Evolutionary conservation across 2,329 filamentous ascomycete species (phyloP).

Genomic region (Samsoniella hepiali): DNA sequence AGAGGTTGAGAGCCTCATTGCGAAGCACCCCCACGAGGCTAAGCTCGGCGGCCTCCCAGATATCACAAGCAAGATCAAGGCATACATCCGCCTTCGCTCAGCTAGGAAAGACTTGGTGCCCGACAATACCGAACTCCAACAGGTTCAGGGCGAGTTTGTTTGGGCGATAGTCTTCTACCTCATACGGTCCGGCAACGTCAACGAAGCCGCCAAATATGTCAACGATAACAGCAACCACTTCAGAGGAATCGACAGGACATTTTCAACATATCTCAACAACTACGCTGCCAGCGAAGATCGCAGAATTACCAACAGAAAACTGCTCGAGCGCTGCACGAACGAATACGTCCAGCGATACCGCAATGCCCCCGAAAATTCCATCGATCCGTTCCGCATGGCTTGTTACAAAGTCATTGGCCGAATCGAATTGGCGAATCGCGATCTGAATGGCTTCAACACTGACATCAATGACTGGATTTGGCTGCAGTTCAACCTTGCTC

Average conservation of each 20-base stretch:
- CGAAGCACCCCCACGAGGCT: slow-evolving; percentile 82
- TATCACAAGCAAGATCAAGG: slow-evolving; percentile 84
- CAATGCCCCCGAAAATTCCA: slow-evolving; percentile 79
- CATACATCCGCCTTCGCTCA: slow-evolving; percentile 80
- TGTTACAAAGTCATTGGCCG: slow-evolving; percentile 97
- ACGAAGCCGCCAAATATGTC: slow-evolving; percentile 84
- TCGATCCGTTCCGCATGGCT: slow-evolving; percentile 93
- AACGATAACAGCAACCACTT: slow-evolving; percentile 76
- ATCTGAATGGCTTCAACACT: slow-evolving; percentile 59
- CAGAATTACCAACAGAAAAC: slow-evolving; percentile 66
- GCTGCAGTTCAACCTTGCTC: slow-evolving; percentile 67
- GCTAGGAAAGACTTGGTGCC: slow-evolving; percentile 79
- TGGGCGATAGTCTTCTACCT: slow-evolving; percentile 96
- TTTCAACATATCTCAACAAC: slow-evolving; percentile 80
- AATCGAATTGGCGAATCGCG: slow-evolving; percentile 63
- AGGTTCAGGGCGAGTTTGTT: slow-evolving; percentile 76
- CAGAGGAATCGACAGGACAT: slow-evolving; percentile 85
- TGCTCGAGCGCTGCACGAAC: slow-evolving; percentile 83
- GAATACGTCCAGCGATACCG: slow-evolving; percentile 84
- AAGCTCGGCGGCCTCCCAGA: slow-evolving; percentile 86
- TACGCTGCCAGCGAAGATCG: slow-evolving; percentile 77
- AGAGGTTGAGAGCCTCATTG: slow-evolving; percentile 73
- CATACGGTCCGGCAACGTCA: slow-evolving; percentile 76
- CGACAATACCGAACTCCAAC: slow-evolving; percentile 76
- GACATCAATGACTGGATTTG: slow-evolving; percentile 70